phyloP scores from a whole-genome alignment of 768 basidiomycete genomes.

The Grammothele lineata region DNA sequence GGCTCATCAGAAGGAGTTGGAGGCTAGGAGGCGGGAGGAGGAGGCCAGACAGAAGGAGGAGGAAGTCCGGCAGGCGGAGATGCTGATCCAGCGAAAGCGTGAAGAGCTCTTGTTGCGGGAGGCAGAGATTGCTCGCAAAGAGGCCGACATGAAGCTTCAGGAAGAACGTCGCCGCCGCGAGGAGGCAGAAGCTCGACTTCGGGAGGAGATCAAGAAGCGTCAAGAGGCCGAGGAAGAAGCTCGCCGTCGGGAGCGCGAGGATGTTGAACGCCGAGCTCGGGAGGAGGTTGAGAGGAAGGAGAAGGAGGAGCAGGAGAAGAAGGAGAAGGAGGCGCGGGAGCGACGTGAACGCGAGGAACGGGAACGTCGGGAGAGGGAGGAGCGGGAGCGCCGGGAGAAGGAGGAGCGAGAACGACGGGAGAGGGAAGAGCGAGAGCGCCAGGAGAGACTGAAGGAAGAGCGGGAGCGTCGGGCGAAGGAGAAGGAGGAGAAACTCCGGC shows the following conservation, averaged over 20 bases:
- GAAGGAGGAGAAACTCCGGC: constrained; percentile 1
- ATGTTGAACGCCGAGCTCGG: constrained; percentile 20
- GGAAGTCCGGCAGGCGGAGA: constrained; percentile 20
- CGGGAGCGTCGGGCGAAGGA: constrained; percentile 11
- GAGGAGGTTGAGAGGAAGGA: constrained; percentile 23
- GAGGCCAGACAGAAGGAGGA: constrained; percentile 19
- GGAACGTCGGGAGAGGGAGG: constrained; percentile 6
- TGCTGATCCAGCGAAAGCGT: constrained; percentile 22
- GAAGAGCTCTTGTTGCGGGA: constrained; percentile 19
- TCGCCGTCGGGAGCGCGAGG: constrained; percentile 28
- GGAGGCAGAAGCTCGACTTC: constrained; percentile 27
- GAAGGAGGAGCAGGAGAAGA: constrained; percentile 30
- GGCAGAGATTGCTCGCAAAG: constrained; percentile 23
- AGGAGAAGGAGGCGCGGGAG: constrained; percentile 24
- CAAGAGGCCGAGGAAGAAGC: constrained; percentile 22
- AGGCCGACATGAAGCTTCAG: constrained; percentile 24
- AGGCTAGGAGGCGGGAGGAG: constrained; percentile 17
- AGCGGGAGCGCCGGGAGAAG: constrained; percentile 8
- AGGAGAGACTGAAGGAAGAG: constrained; percentile 29
- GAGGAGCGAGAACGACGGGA: constrained; percentile 22
- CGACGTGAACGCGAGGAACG: constrained; percentile 11
- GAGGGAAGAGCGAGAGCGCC: constrained; percentile 28
- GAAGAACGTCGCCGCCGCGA: constrained; percentile 5
- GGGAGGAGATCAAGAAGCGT: constrained; percentile 28
- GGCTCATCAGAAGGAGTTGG: constrained; percentile 15